These are phyloP conservation scores for Colletotrichum limetticola DNA, from an alignment of 2,329 filamentous ascomycete species.

Conservation along the genomic window DNA sequence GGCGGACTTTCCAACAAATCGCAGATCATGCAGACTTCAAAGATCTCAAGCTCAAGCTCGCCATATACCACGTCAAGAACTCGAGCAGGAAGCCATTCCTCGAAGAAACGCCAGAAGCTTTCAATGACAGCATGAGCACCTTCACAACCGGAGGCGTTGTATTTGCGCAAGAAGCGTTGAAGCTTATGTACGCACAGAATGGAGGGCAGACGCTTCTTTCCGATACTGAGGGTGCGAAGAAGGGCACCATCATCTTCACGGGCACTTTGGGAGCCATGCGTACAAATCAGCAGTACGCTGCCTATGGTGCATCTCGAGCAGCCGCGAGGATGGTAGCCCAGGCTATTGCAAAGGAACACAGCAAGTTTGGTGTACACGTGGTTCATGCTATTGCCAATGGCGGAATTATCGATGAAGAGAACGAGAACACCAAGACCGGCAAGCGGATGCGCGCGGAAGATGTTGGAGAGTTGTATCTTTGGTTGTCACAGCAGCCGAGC, in stretches of 20 bases:
- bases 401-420: conserved; percentile 60
- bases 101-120: conserved; percentile 61
- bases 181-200: conserved; percentile 62
- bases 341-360: conserved; percentile 66
- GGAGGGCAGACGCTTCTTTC: conserved; percentile 54
- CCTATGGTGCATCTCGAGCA: conserved; percentile 64
- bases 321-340: conserved; percentile 66
- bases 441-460: conserved; percentile 69
- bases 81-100: conserved; percentile 65
- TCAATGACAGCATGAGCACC: conserved; percentile 56
- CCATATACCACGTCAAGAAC: conserved; percentile 68
- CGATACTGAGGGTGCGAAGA: conserved; percentile 59
- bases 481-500: conserved; percentile 40
- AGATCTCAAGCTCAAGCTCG: conserved; percentile 60
- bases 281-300: conserved; percentile 63
- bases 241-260: conserved; percentile 68
- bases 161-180: conserved; percentile 64
- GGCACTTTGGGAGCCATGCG: conserved; percentile 64
- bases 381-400: conserved; percentile 70
- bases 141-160: conserved; percentile 67
- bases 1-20: conserved; percentile 60
- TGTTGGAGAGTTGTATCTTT: conserved; percentile 66
- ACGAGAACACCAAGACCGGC: conserved; percentile 57
- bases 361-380: conserved; percentile 65
- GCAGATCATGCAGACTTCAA: conserved; percentile 57